These are phyloP conservation scores for Sonneratia alba DNA, from an alignment of 345 rosid genomes.

Conservation along the genomic window DNA sequence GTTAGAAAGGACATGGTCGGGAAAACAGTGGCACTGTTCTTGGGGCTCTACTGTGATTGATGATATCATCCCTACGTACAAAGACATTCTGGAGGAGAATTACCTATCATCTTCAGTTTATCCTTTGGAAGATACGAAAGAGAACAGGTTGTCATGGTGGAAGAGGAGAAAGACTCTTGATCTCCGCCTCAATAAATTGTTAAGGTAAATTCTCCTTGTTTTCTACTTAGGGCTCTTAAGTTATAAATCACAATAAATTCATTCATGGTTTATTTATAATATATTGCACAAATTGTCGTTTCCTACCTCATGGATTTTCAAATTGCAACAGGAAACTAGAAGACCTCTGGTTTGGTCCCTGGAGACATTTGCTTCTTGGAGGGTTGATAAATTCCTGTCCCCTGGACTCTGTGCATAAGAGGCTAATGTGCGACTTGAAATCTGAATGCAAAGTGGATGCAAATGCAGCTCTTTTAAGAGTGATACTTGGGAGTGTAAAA, in stretches of 20 bases:
- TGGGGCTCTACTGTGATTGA: constrained; percentile 67
- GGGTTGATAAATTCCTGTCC: constrained; percentile 34
- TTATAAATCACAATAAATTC: no score
- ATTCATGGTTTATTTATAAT: neutral
- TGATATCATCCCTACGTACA: constrained; percentile 70
- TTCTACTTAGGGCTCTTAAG: no score
- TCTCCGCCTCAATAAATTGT: constrained; percentile 48
- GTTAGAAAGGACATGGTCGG: constrained; percentile 21
- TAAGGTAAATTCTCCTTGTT: constrained; percentile 36
- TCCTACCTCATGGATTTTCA: constrained; percentile 8
- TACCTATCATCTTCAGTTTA: constrained; percentile 40
- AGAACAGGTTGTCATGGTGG: constrained; percentile 66
- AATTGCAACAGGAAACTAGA: constrained; percentile 48
- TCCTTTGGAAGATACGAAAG: constrained; percentile 48
- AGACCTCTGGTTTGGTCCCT: constrained; percentile 84
- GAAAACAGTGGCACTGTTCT: constrained; percentile 69
- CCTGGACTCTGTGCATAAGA: constrained; percentile 39
- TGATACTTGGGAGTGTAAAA: constrained; percentile 47
- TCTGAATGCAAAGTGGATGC: constrained; percentile 61
- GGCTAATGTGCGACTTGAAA: constrained; percentile 47
- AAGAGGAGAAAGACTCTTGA: constrained; percentile 65
- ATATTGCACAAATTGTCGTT: neutral
- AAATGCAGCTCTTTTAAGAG: constrained; percentile 47
- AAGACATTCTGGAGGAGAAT: constrained; percentile 65
- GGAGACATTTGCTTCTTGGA: constrained; percentile 67